A percentile compares a stretch with the other conserved stretches of the same genome.
phyloP scores from a whole-genome alignment of 176 grass and related monocot species.

The Oryza coarctata region DNA sequence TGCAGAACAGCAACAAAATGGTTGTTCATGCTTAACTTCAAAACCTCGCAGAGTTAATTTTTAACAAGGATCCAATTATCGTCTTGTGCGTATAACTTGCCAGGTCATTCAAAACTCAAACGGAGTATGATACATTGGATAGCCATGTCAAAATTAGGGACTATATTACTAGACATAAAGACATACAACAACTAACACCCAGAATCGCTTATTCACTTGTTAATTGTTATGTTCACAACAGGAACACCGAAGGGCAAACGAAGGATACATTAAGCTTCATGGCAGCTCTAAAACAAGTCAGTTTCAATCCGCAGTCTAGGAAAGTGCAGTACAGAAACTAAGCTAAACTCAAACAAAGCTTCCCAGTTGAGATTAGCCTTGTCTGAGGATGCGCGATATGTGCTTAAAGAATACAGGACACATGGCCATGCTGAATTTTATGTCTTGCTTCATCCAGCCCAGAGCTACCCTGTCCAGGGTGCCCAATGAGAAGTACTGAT shows the following conservation, averaged over 20 bases:
- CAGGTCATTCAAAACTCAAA: not conserved
- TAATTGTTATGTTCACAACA: not conserved
- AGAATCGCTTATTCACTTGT: not conserved
- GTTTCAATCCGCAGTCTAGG: not conserved
- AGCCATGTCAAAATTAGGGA: not conserved
- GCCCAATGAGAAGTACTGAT: constrained; percentile 58
- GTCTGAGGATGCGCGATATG: constrained; percentile 30
- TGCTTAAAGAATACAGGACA: constrained; percentile 56
- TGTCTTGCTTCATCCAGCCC: constrained; percentile 80
- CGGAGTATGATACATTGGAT: too few relatives aligned
- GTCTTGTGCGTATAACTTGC: too few relatives aligned
- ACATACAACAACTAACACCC: not conserved
- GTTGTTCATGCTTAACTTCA: too few relatives aligned
- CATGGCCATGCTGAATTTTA: constrained; percentile 60
- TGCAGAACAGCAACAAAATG: too few relatives aligned
- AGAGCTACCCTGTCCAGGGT: constrained; percentile 55
- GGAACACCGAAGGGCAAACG: not conserved
- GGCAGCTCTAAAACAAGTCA: not conserved
- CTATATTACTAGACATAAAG: not conserved
- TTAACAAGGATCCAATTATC: too few relatives aligned
- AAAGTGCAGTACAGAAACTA: not conserved
- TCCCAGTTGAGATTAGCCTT: not conserved
- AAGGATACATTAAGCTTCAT: not conserved
- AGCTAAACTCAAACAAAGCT: not conserved
- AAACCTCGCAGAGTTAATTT: too few relatives aligned